These are phyloP conservation scores for Neurospora africana DNA, from an alignment of 495 filamentous ascomycete species.

Conservation along the genomic window DNA sequence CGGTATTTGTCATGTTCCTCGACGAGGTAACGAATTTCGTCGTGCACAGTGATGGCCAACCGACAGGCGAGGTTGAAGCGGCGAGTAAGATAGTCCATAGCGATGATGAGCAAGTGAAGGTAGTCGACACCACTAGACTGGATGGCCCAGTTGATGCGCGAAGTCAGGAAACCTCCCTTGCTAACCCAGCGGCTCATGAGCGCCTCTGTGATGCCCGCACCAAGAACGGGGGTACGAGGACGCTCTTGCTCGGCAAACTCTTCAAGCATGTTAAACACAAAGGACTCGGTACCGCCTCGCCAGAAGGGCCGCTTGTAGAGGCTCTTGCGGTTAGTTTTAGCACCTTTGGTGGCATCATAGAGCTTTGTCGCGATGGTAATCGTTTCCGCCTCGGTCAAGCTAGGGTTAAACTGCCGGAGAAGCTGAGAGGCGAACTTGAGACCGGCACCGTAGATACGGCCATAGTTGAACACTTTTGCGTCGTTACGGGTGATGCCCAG, in stretches of 20 bases:
- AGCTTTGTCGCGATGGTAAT: constrained; percentile 63
- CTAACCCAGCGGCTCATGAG: constrained; percentile 78
- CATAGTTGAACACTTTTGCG: constrained; percentile 98
- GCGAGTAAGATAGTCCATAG: constrained; percentile 90
- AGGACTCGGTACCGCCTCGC: constrained; percentile 91
- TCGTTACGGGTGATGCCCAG: constrained; percentile 88
- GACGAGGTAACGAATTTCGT: constrained; percentile 92
- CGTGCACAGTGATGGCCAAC: constrained; percentile 88
- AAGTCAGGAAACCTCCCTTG: constrained; percentile 88
- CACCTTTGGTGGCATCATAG: constrained; percentile 83
- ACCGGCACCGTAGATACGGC: constrained; percentile 93
- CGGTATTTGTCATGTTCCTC: constrained; percentile 78
- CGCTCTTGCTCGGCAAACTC: constrained; percentile 92
- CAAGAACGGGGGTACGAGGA: constrained; percentile 87
- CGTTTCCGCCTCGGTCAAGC: constrained; percentile 65
- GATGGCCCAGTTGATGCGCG: constrained; percentile 97
- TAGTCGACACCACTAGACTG: constrained; percentile 97
- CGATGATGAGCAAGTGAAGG: constrained; percentile 83
- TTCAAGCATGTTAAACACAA: constrained; percentile 96
- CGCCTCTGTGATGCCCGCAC: constrained; percentile 92
- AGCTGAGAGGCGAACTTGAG: constrained; percentile 86
- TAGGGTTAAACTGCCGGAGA: constrained; percentile 85
- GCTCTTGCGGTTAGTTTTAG: constrained; percentile 55
- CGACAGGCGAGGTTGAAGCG: constrained; percentile 76
- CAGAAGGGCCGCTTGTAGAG: constrained; percentile 74